Conservation (phyloP, 192 early-diverging fungal species). For the Coemansia interrupta region DNA sequence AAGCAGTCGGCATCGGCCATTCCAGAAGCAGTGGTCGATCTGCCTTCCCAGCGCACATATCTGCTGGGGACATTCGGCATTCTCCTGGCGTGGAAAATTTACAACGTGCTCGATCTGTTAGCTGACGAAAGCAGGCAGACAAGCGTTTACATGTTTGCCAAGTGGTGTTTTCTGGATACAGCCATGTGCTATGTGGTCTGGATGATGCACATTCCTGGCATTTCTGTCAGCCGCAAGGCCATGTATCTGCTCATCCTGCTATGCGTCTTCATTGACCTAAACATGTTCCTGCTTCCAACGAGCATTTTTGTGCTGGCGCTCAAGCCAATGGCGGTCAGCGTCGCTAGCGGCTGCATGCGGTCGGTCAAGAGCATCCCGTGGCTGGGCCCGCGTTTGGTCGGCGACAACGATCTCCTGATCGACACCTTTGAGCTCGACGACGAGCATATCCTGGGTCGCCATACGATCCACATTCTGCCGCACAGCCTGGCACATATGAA, state of each 20-base stretch:
- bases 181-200: conserved; percentile 30
- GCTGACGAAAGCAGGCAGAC: conserved; percentile 11
- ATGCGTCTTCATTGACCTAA: conserved; percentile 31
- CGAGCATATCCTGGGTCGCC: conserved; percentile 50
- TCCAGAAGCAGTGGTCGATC: conserved; percentile 28
- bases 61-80: conserved; percentile 21
- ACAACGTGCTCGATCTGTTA: conserved; percentile 23
- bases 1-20: conserved; percentile 27
- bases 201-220: conserved; percentile 28
- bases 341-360: conserved; percentile 40
- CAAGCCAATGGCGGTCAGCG: conserved; percentile 34
- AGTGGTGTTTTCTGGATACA: conserved; percentile 41
- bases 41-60: conserved; percentile 45
- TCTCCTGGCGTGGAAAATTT: conserved; percentile 39
- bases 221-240: conserved; percentile 9
- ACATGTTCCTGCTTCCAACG: conserved; percentile 37
- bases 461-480: conserved; percentile 52
- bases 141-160: conserved; percentile 33
- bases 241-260: conserved; percentile 16
- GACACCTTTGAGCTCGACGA: conserved; percentile 43
- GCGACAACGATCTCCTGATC: conserved; percentile 51
- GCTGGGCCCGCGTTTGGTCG: conserved; percentile 40
- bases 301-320: conserved; percentile 39
- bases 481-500: conserved; percentile 52
- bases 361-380: conserved; percentile 34